A percentile compares a stretch with the other conserved stretches of the same genome.
These are phyloP conservation scores for Phlebopus sp. DNA, from an alignment of 1,284 basidiomycete species.

Conservation along the genomic window DNA sequence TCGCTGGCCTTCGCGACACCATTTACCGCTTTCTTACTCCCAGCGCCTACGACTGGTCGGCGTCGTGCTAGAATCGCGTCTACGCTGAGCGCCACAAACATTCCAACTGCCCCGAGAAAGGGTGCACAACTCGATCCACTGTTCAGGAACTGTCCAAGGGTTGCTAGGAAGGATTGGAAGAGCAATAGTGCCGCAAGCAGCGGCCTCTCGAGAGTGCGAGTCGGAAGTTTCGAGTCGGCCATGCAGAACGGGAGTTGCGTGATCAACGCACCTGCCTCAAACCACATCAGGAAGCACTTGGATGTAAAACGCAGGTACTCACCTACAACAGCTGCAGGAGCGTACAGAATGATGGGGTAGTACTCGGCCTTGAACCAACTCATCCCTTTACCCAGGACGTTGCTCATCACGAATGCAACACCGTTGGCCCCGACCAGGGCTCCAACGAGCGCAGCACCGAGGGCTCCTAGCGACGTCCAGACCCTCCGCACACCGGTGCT, in stretches of 20 bases:
- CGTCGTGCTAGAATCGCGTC: constrained; percentile 42
- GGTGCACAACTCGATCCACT: constrained; percentile 72
- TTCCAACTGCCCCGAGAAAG: constrained; percentile 54
- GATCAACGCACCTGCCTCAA: constrained; percentile 46
- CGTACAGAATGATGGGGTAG: constrained; percentile 74
- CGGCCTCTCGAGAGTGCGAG: constrained; percentile 23
- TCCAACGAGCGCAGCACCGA: constrained; percentile 51
- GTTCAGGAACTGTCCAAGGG: constrained; percentile 55
- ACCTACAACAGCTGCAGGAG: constrained; percentile 71
- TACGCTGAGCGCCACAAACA: constrained; percentile 51
- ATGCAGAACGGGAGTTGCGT: constrained; percentile 54
- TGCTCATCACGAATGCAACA: constrained; percentile 71
- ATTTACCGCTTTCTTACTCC: constrained; percentile 7
- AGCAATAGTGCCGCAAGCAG: constrained; percentile 66
- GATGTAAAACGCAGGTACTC: constrained; percentile 16
- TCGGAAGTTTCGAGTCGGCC: constrained; percentile 3
- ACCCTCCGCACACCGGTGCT: constrained; percentile 27
- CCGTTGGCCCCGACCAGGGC: constrained; percentile 66
- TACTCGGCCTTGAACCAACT: constrained; percentile 82
- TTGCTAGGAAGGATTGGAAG: constrained; percentile 51
- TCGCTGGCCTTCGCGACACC: not conserved
- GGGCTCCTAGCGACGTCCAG: constrained; percentile 39
- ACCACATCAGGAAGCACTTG: constrained; percentile 15
- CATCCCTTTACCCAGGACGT: constrained; percentile 62
- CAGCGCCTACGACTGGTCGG: not conserved